These are phyloP conservation scores for Aspergillus ustus DNA, from an alignment of 2,329 filamentous ascomycete genomes.

Conservation along the genomic window DNA sequence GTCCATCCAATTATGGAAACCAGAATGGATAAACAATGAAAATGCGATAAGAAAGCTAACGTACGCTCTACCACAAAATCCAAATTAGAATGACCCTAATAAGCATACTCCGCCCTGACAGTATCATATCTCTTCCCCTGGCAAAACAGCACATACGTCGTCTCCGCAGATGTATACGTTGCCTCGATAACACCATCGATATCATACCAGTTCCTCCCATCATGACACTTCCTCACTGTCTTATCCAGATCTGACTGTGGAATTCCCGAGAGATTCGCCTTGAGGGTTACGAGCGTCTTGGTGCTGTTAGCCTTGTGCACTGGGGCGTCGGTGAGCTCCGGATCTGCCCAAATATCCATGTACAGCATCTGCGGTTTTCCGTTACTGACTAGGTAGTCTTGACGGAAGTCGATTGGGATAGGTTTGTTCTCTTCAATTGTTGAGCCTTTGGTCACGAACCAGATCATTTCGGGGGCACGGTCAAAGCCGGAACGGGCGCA, in stretches of 20 bases:
- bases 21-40: not conserved
- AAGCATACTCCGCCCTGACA: constrained; percentile 16
- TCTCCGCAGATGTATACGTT: constrained; percentile 11
- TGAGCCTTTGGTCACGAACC: constrained; percentile 8
- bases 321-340: not conserved
- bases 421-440: constrained; percentile 14
- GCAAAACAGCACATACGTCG: constrained; percentile 11
- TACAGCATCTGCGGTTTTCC: constrained; percentile 7
- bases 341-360: constrained; percentile 6
- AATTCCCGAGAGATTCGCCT: constrained; percentile 8
- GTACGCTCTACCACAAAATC: not conserved
- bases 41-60: not conserved
- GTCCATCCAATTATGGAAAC: too few species aligned
- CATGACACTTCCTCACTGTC: not conserved
- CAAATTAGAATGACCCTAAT: not conserved
- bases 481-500: not conserved
- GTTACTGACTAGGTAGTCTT: not conserved
- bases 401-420: constrained; percentile 12
- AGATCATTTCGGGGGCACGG: constrained; percentile 4
- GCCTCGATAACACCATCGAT: constrained; percentile 17
- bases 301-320: constrained; percentile 5
- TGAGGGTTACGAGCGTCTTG: constrained; percentile 10
- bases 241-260: constrained; percentile 12
- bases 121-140: constrained; percentile 16
- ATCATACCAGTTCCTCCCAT: constrained; percentile 13